Base-by-base conservation (phyloP, 192 early-diverging fungal genomes). In the Gonapodya prolifera region DNA sequence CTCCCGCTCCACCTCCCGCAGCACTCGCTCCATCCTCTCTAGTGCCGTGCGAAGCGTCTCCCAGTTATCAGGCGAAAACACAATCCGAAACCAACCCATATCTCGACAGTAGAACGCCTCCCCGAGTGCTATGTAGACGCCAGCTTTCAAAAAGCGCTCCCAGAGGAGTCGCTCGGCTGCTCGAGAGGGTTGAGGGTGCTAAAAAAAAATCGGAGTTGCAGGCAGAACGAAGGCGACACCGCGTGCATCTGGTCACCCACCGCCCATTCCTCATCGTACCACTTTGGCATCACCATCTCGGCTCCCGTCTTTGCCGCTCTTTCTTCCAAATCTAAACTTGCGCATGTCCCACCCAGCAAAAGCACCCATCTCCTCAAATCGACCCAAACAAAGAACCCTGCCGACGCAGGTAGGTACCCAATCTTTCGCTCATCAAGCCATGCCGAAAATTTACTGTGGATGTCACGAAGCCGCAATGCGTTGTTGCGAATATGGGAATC, bases 321-420 rank as follows among this genome's bases (percentile, higher is more conserved):
- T 1, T 84, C 45, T 23, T 61, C 23, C 8, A 8, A 61, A 61
- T 8, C 45, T 61, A 23, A 61, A 61, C 45, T 16, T 23, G n/a
- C n/a, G n/a, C n/a, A n/a, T 61, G 8, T 61, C 23, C 45, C 45
- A 23, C 0, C 73, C 34, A 34, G 74, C 69, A 34, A 80, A 77
- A 61, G 75, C 77, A 79, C 71, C 35, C 33, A 86, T 30, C 77
- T 74, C 34, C 82, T 78, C 2, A 92, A 81, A 61, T 90, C 88
- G 35, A 93, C 78, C 85, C 90, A 91, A 2, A 95, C 61, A 80
- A 92, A 96, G 79, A 90, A 91, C 17, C 90, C 92, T 0, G 89
- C 90, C 31, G 88, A 81, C 1, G 92, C 86, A 1, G 85, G 87
- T 13, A 90, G 35, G 77, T 83, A 92, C 34, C 82, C 74, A 70